Evolutionary conservation across 2,329 filamentous ascomycete genomes (phyloP).

Genomic region (Alternaria metachromatica): DNA sequence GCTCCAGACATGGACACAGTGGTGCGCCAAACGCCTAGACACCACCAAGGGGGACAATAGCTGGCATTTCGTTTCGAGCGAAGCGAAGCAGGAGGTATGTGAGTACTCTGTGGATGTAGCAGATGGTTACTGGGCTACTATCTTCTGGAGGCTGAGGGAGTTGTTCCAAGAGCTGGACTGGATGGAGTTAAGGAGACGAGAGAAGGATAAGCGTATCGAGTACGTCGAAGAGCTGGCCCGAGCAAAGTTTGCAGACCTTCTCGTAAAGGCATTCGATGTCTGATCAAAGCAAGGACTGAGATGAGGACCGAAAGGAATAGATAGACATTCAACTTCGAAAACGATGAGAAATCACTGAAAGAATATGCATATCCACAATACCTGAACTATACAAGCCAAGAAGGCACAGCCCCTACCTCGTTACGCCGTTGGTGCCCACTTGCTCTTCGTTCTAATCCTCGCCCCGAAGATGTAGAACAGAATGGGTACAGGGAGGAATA

Average conservation of each 20-base stretch:
- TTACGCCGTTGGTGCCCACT: constrained; percentile 34
- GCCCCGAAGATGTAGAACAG: constrained; percentile 47
- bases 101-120: not conserved
- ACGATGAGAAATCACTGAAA: not conserved
- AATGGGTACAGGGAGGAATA: constrained; percentile 43
- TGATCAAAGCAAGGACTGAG: not conserved
- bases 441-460: constrained; percentile 40
- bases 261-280: not conserved
- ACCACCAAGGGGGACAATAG: not conserved
- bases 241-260: not conserved
- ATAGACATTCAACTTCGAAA: not conserved
- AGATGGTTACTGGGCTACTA: not conserved
- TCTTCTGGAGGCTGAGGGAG: not conserved
- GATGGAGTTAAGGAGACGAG: not conserved
- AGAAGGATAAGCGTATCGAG: not conserved
- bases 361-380: not conserved
- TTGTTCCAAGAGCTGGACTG: constrained; percentile 10
- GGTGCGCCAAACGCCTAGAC: not conserved
- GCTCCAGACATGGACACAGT: not conserved
- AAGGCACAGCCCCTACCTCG: not conserved
- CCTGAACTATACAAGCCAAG: not conserved
- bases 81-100: not conserved
- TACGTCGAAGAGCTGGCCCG: constrained; percentile 1
- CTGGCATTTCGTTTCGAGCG: not conserved
- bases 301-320: not conserved